Conservation (phyloP, 768 basidiomycete species). For the Galerina marginata region DNA sequence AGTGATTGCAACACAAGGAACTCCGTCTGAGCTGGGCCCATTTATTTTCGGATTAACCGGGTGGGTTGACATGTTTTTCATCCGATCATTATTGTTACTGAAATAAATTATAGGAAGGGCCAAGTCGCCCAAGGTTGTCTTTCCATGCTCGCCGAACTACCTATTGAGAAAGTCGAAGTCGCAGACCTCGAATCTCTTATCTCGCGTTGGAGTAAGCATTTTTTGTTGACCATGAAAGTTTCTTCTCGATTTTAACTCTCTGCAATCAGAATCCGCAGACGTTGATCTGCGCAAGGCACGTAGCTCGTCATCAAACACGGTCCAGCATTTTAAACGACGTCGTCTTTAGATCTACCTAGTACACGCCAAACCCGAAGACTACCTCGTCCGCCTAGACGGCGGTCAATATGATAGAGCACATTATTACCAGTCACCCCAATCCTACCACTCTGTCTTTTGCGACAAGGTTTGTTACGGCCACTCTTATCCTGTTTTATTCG, state of each 20-base stretch:
- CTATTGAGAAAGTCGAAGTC: slow-evolving; percentile 60
- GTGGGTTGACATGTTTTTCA: slow-evolving; percentile 41
- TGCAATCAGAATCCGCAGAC: slow-evolving; percentile 5
- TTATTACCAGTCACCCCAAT: slow-evolving; percentile 76
- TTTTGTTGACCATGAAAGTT: not conserved
- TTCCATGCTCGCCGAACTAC: slow-evolving; percentile 74
- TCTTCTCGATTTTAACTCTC: not conserved
- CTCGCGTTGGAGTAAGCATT: slow-evolving; percentile 49
- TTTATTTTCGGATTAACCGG: slow-evolving; percentile 85
- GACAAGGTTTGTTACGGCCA: slow-evolving; percentile 50
- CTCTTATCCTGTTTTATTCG: not conserved
- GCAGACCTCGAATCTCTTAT: slow-evolving; percentile 65
- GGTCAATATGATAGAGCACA: slow-evolving; percentile 61
- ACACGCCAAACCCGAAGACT: slow-evolving; percentile 71
- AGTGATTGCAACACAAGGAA: slow-evolving; percentile 59
- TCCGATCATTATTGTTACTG: not conserved
- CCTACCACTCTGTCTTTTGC: slow-evolving; percentile 71
- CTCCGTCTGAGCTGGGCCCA: slow-evolving; percentile 71
- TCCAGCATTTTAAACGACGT: too few species aligned
- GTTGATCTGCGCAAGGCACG: slow-evolving; percentile 47
- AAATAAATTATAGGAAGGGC: slow-evolving; percentile 57
- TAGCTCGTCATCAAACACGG: too few species aligned
- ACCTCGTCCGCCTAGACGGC: slow-evolving; percentile 66
- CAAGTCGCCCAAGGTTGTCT: slow-evolving; percentile 83
- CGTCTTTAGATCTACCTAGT: slow-evolving; percentile 66